Evolutionary conservation across 768 basidiomycete genomes (phyloP), one percentile per base, ranked within the genome.

Genomic region (Boletus tomentosulus): DNA sequence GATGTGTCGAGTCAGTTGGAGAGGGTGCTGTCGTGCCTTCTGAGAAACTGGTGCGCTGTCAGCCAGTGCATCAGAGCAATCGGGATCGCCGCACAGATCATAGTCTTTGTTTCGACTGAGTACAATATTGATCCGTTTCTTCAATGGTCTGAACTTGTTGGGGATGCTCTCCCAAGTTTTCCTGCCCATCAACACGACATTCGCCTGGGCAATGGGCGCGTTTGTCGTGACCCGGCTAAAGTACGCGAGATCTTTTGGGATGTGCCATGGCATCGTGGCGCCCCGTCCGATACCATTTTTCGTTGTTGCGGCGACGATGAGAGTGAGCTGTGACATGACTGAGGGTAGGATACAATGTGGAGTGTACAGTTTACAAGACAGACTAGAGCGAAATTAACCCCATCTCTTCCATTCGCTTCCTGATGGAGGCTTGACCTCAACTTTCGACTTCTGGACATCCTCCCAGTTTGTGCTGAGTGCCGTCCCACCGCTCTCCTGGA

Each of bases 101-200:
- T 85, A 89, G 44, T 73, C 71, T 25, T 65, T 41, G 59, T 85
- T 82, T 46, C 79, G 76, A 69, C 83, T 86, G 55, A 95, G 71
- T 53, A 99, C 84, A 25, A 95, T 67, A 65, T 98, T 99, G 51
- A 79, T 51, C 47, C 97, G 78, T 42, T 78, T 80, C 39, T 79
- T 75, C 19, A 99, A 78, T 5, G 97, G 97, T 57, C 89, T 78
- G 72, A 87, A 89, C 67, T 84, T 89, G 19, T 65, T 58, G 8
- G 97, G 96, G 51, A 99, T 98, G 67, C 91, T 91, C 73, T 98
- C 93, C 97, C 97, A 99, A 13, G 94, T 96, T 64, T 90, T 93
- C 52, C 96, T 80, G 12, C 97, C 97, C 96, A 99, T 98, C 51
- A 98, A 74, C 19, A 98, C 86, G 1, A 81, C 83, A 71, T 98